phyloP scores from a whole-genome alignment of 2,329 filamentous ascomycete genomes.

The Botrytis tulipae region DNA sequence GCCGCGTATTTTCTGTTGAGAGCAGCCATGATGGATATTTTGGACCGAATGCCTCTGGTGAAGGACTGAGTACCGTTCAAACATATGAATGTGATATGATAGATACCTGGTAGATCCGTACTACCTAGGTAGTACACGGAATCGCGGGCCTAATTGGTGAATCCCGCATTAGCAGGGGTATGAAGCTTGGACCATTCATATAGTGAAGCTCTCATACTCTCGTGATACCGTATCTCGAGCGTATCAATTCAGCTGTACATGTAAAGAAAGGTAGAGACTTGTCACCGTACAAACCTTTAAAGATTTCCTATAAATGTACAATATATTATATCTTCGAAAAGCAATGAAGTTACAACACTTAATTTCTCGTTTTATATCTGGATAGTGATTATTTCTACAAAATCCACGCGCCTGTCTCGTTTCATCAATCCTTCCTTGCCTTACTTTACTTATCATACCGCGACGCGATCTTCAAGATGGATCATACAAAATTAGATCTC shows the following conservation, averaged over 20 bases:
- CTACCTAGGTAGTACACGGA: not conserved
- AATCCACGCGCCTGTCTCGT: not conserved
- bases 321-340: too few relatives aligned
- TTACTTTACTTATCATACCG: not conserved
- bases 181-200: not conserved
- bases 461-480: constrained; percentile 18
- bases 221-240: not conserved
- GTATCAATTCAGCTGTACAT: not conserved
- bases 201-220: not conserved
- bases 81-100: constrained; percentile 1
- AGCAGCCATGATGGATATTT: constrained; percentile 57
- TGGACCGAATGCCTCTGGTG: not conserved
- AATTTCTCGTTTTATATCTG: not conserved
- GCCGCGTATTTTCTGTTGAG: constrained; percentile 75
- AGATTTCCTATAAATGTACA: not conserved
- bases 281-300: not conserved
- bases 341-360: not conserved
- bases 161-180: not conserved
- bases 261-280: not conserved
- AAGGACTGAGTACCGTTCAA: not conserved
- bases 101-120: not conserved
- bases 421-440: not conserved
- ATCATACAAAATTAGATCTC: constrained; percentile 12
- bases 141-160: not conserved
- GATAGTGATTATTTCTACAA: not conserved